Evolutionary conservation across 2,329 filamentous ascomycete genomes (phyloP), one percentile per base, ranked within the genome.

Genomic region (Cordyceps sp.): DNA sequence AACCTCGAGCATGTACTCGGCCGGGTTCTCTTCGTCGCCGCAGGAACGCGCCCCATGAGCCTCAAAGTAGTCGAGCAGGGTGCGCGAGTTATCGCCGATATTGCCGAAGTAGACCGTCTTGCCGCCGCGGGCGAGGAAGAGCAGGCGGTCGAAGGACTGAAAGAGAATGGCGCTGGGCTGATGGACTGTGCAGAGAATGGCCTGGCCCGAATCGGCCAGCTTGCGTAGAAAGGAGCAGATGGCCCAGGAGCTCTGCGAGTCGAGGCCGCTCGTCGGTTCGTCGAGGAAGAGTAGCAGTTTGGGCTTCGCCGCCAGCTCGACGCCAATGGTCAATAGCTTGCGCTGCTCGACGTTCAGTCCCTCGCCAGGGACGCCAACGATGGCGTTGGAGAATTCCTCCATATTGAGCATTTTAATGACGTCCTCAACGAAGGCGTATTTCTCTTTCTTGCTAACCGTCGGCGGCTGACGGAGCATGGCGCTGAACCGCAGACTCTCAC

Each of bases 1-100:
- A 13, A 64, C 50, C 40, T 69, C 61, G 6, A 84, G 62, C 71
- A 84, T 82, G 57, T 72, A 84, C 52, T 85, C 79, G 2, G 79
- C 79, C 0, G 79, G 78, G 41, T 84, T 84, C 37, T 78, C 76
- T 1, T 71, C 62, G 2, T 62, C 50, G 8, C 58, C 61, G 36
- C 78, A 79, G 29, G 57, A 52, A 4, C 68, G 58, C 2, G 69
- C 74, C 5, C 78, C 78, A 34, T 78, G 68, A 10, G 51, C 44
- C 45, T 76, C 69, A 36, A 86, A 85, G 49, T 78, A 78, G 26
- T 59, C 54, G 1, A 71, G 59, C 31, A 80, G 50, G 0, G 57
- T 69, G 4, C 54, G 53, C 0, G 72, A 75, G 39, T 73, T 64
- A 1, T 64, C 43, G 1, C 76, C 76, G 26, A 80, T 71, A 3